Percentiles rank a stretch among this genome's conserved stretches.
Evolutionary conservation across 73 alveolate genomes (phyloP).

Genomic region (Paramecium tetraurelia): DNA sequence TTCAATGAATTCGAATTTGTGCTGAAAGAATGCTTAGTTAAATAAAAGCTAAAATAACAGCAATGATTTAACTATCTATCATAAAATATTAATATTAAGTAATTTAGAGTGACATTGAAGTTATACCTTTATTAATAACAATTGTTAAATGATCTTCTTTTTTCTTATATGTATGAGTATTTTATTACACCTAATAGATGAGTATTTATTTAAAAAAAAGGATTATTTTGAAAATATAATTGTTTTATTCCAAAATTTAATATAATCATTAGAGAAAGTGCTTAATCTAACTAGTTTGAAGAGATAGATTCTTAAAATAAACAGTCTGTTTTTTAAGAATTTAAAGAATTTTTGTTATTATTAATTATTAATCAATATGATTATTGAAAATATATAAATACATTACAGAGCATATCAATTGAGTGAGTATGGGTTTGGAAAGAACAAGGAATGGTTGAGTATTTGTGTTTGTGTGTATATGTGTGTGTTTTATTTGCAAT

Average conservation of each 20-base stretch:
- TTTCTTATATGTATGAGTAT: too few species aligned
- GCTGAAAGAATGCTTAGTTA: slow-evolving; percentile 17
- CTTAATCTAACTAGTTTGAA: not conserved
- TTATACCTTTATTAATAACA: too few species aligned
- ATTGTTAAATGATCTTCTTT: too few species aligned
- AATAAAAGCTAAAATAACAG: not conserved
- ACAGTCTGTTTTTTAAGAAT: not conserved
- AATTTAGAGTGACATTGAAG: not conserved
- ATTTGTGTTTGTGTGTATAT: not conserved
- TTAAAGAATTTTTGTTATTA: not conserved
- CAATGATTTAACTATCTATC: not conserved
- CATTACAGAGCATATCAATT: not conserved
- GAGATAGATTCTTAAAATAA: not conserved
- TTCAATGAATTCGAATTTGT: slow-evolving; percentile 40
- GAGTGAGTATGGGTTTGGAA: not conserved
- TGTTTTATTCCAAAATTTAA: not conserved
- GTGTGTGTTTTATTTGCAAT: not conserved
- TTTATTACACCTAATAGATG: not conserved
- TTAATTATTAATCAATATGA: not conserved
- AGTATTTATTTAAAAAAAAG: not conserved
- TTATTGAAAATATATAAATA: not conserved
- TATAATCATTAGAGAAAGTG: not conserved
- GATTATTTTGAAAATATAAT: not conserved
- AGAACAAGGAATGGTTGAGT: not conserved
- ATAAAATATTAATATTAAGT: not conserved